Percentiles rank a stretch among this genome's conserved stretches.
Evolutionary conservation across 2,329 filamentous ascomycete genomes (phyloP).

Genomic region (Fusarium austroafricanum): DNA sequence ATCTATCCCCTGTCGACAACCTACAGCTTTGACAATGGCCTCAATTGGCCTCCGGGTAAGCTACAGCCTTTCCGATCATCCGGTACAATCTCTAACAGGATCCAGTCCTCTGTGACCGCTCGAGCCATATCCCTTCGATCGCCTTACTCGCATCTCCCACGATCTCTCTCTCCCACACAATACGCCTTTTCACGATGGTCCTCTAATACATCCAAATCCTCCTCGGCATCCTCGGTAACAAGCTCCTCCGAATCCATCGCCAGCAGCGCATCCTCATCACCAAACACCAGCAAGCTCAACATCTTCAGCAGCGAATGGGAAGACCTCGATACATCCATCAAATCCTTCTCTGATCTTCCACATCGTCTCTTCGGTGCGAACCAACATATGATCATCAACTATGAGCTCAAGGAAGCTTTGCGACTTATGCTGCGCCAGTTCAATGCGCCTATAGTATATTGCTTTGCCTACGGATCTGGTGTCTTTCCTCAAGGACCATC

Average conservation of each 20-base stretch:
- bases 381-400: constrained; percentile 95
- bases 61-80: not conserved
- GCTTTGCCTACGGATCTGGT: constrained; percentile 96
- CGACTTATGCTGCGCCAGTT: constrained; percentile 92
- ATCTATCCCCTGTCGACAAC: not conserved
- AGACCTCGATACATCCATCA: constrained; percentile 56
- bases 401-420: constrained; percentile 92
- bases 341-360: constrained; percentile 59
- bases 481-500: constrained; percentile 84
- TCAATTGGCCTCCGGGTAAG: constrained; percentile 43
- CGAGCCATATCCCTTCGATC: constrained; percentile 39
- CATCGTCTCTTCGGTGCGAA: constrained; percentile 84
- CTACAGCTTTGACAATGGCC: constrained; percentile 27
- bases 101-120: constrained; percentile 36
- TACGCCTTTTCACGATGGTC: constrained; percentile 33
- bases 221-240: not conserved
- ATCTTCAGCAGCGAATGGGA: constrained; percentile 58
- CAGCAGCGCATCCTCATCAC: constrained; percentile 34
- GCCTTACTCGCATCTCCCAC: constrained; percentile 24
- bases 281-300: constrained; percentile 49
- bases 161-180: constrained; percentile 14
- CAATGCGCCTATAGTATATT: constrained; percentile 91
- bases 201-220: constrained; percentile 31
- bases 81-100: constrained; percentile 19
- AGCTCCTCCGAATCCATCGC: constrained; percentile 5